These are phyloP conservation scores for Hyphodiscus hymeniophilus DNA, from an alignment of 495 filamentous ascomycete genomes.

Conservation along the genomic window DNA sequence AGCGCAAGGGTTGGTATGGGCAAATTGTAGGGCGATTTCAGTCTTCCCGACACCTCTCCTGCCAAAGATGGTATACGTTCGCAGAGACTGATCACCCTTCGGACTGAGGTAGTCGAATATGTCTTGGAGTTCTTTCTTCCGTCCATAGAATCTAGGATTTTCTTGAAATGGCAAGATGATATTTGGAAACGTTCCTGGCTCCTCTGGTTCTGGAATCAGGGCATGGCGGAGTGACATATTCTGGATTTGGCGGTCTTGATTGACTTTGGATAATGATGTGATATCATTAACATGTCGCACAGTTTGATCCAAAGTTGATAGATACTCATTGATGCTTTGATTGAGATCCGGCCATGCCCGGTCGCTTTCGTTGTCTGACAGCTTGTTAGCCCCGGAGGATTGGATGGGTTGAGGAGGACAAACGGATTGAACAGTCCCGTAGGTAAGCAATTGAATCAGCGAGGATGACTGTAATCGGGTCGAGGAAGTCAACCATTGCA, in stretches of 20 bases:
- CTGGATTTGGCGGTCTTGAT: constrained; percentile 7
- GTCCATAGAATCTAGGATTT: constrained; percentile 14
- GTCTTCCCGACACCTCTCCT: constrained; percentile 16
- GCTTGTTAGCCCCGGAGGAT: neutral
- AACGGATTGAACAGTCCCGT: constrained; percentile 7
- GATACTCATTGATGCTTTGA: constrained; percentile 1
- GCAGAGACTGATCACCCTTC: neutral
- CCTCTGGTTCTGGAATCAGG: constrained; percentile 3
- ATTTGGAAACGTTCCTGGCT: constrained; percentile 9
- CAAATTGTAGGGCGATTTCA: constrained; percentile 7
- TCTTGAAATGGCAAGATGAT: constrained; percentile 9
- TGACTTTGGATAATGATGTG: constrained; percentile 7
- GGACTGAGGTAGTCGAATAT: constrained; percentile 4
- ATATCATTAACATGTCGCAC: constrained; percentile 15
- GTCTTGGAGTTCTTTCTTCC: constrained; percentile 9
- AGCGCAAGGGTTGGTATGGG: constrained; percentile 3
- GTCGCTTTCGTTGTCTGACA: constrained; percentile 4
- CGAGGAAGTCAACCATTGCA: constrained; percentile 11
- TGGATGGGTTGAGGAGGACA: neutral
- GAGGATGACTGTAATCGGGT: neutral
- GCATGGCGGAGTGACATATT: constrained; percentile 12
- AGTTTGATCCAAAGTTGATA: constrained; percentile 4
- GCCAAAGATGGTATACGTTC: constrained; percentile 14
- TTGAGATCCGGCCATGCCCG: constrained; percentile 1
- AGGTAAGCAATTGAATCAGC: constrained; percentile 9